Conservation (phyloP, 2,329 filamentous ascomycete genomes). For the Colletotrichum costaricense region DNA sequence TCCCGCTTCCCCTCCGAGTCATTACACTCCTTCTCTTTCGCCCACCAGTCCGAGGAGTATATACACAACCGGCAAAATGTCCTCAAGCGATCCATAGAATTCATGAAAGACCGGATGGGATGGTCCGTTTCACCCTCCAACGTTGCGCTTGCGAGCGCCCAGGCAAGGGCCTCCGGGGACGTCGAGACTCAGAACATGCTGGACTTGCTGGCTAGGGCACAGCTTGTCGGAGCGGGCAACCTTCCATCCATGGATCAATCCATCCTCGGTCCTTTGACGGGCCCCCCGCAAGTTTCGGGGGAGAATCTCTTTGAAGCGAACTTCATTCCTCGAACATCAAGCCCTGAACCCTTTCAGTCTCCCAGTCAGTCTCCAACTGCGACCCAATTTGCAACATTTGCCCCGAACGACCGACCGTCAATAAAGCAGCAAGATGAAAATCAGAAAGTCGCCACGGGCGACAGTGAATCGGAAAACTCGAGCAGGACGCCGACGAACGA, state of each 20-base stretch:
- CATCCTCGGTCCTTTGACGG: slow-evolving; percentile 74
- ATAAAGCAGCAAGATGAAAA: slow-evolving; percentile 29
- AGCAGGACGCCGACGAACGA: slow-evolving; percentile 68
- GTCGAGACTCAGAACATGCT: slow-evolving; percentile 91
- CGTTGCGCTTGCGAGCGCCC: slow-evolving; percentile 82
- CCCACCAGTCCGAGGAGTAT: slow-evolving; percentile 92
- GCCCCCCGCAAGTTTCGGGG: slow-evolving; percentile 78
- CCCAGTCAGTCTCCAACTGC: slow-evolving; percentile 48
- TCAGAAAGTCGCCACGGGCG: slow-evolving; percentile 37
- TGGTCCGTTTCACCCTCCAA: slow-evolving; percentile 76
- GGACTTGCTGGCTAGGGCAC: slow-evolving; percentile 85
- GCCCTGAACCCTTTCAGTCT: slow-evolving; percentile 58
- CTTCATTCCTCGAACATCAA: slow-evolving; percentile 70
- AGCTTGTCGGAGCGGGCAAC: slow-evolving; percentile 78
- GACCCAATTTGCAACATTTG: slow-evolving; percentile 16
- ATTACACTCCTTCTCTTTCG: slow-evolving; percentile 97
- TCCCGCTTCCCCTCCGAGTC: slow-evolving; percentile 95
- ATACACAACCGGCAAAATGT: slow-evolving; percentile 93
- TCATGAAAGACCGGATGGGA: slow-evolving; percentile 92
- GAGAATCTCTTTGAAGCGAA: slow-evolving; percentile 88
- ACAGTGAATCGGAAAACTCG: slow-evolving; percentile 58
- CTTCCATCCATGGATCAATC: slow-evolving; percentile 60
- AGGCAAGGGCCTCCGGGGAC: slow-evolving; percentile 85
- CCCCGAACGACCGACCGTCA: slow-evolving; percentile 24
- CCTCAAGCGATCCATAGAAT: slow-evolving; percentile 92